phyloP scores from a whole-genome alignment of 225 moss, liverwort and hornwort species.

The Bryum argenteum region DNA sequence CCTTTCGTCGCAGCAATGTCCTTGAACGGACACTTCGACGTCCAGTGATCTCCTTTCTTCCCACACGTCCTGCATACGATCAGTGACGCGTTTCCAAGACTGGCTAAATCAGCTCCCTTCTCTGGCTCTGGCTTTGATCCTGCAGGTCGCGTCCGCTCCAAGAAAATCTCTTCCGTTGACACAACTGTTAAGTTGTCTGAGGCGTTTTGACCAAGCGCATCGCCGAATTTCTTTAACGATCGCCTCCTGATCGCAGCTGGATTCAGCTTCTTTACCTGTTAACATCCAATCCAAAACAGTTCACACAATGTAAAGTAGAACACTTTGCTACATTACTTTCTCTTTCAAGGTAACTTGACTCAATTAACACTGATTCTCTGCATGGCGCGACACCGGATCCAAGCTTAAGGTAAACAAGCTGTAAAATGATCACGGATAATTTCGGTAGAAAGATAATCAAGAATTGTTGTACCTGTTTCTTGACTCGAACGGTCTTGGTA shows the following conservation, averaged over 20 bases:
- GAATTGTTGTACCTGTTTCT: slow-evolving; percentile 50
- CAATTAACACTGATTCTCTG: too few species aligned
- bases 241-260: slow-evolving; percentile 61
- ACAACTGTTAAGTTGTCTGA: slow-evolving; percentile 64
- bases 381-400: too few species aligned
- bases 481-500: slow-evolving; percentile 59
- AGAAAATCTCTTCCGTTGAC: slow-evolving; percentile 62
- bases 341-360: too few species aligned
- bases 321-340: background rate
- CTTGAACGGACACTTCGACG: slow-evolving; percentile 70
- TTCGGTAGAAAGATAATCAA: background rate
- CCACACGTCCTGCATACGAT: slow-evolving; percentile 73
- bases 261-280: slow-evolving; percentile 65
- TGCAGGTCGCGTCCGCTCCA: slow-evolving; percentile 57
- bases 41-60: slow-evolving; percentile 76
- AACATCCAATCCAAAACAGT: too few species aligned
- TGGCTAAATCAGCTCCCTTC: slow-evolving; percentile 58
- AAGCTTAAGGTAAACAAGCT: background rate
- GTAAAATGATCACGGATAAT: background rate
- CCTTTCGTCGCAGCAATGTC: slow-evolving; percentile 53
- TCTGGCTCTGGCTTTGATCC: slow-evolving; percentile 55
- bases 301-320: too few species aligned
- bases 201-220: slow-evolving; percentile 62
- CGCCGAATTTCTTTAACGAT: slow-evolving; percentile 56
- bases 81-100: slow-evolving; percentile 60